phyloP scores from a whole-genome alignment of 345 rosid genomes.

The Eucalyptus regnans region DNA sequence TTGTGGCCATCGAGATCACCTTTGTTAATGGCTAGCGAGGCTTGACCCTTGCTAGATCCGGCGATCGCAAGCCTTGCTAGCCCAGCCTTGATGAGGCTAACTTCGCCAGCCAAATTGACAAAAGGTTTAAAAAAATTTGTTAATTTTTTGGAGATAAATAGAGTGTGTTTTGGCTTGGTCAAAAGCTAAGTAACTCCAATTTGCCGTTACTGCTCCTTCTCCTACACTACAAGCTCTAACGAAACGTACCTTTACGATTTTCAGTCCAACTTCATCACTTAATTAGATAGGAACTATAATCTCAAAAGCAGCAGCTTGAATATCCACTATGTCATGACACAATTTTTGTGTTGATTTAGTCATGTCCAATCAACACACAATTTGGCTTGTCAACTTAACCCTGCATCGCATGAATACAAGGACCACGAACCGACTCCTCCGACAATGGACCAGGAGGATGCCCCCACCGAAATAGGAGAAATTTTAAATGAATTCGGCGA shows the following conservation, averaged over 20 bases:
- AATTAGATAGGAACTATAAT: background rate
- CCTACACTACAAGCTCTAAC: background rate
- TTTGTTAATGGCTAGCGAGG: too few species aligned
- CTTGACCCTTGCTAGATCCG: too few species aligned
- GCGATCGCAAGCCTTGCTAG: accelerated
- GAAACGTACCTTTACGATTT: background rate
- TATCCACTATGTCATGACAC: background rate
- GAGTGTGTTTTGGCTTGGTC: background rate
- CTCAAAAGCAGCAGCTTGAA: background rate
- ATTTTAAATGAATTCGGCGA: background rate
- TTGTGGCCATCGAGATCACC: accelerated
- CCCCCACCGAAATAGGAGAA: background rate
- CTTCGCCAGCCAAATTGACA: too few species aligned
- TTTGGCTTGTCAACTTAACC: background rate
- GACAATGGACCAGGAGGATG: background rate
- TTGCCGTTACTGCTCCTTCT: background rate
- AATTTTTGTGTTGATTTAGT: background rate
- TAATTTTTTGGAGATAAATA: background rate
- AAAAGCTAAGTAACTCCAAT: background rate
- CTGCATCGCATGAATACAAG: background rate
- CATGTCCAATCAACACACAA: background rate
- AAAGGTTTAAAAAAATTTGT: accelerated
- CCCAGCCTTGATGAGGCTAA: accelerated
- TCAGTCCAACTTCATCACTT: background rate
- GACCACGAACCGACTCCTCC: background rate